phyloP scores from a whole-genome alignment of 2,329 filamentous ascomycete genomes.

The Arthrobotrys sphaeroides region DNA sequence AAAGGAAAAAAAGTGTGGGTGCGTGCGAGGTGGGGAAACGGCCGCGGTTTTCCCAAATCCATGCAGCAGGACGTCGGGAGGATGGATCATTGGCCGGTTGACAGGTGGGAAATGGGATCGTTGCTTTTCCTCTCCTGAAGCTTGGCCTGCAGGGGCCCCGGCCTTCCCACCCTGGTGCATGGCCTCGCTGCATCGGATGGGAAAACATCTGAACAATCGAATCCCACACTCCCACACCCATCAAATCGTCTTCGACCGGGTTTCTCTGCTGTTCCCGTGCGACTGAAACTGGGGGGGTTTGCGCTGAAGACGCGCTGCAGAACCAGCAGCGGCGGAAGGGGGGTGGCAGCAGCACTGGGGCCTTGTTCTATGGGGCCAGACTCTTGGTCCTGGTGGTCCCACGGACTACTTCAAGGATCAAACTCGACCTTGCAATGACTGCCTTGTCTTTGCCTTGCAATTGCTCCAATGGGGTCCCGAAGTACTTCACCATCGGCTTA shows the following conservation, averaged over 20 bases:
- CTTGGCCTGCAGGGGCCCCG: conserved; percentile 44
- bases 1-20: not conserved
- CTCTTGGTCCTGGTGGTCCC: conserved; percentile 37
- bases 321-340: no score
- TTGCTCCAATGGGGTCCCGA: conserved; percentile 38
- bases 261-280: conserved; percentile 46
- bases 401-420: conserved; percentile 24
- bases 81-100: conserved; percentile 51
- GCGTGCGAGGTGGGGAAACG: conserved; percentile 43
- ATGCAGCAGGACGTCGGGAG: conserved; percentile 45
- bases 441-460: conserved; percentile 19
- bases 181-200: conserved; percentile 9
- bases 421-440: conserved; percentile 13
- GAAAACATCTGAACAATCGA: conserved; percentile 16
- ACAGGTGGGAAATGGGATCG: conserved; percentile 52
- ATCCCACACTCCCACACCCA: conserved; percentile 16
- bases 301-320: conserved; percentile 14
- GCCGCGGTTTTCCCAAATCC: conserved; percentile 34
- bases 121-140: conserved; percentile 52
- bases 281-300: conserved; percentile 48
- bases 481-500: conserved; percentile 34
- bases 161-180: conserved; percentile 38
- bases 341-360: not conserved
- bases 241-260: conserved; percentile 32
- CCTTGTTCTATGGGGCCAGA: conserved; percentile 31